A percentile compares a stretch with the other conserved stretches of the same genome.
These are phyloP conservation scores for Phytomonas sp. DNA, from an alignment of 208 protist genomes.

Conservation along the genomic window DNA sequence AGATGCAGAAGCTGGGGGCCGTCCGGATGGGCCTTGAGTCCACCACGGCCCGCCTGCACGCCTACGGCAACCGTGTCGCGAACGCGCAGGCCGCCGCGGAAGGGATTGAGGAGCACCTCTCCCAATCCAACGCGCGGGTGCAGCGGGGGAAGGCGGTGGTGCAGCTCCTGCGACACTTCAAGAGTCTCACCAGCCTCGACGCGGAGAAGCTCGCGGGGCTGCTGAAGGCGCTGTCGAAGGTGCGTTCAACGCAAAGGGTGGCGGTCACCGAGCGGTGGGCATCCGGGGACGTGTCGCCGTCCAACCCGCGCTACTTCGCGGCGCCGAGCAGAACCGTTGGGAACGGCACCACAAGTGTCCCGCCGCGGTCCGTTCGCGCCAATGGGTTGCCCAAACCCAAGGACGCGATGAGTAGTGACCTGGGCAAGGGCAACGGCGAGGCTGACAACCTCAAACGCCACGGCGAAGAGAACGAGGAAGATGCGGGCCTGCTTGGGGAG, in stretches of 20 bases:
- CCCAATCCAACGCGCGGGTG: slow-evolving; percentile 75
- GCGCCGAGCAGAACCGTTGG: slow-evolving; percentile 17
- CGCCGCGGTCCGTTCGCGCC: background rate
- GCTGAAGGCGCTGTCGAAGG: slow-evolving; percentile 51
- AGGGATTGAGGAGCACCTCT: slow-evolving; percentile 80
- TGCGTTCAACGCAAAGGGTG: slow-evolving; percentile 45
- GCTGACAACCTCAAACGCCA: slow-evolving; percentile 2
- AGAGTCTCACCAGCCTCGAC: slow-evolving; percentile 50
- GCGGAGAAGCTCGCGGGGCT: slow-evolving; percentile 28
- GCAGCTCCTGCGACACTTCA: slow-evolving; percentile 69
- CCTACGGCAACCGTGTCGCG: slow-evolving; percentile 73
- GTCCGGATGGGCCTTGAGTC: slow-evolving; percentile 76
- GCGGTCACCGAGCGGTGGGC: slow-evolving; percentile 56
- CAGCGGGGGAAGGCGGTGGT: slow-evolving; percentile 61
- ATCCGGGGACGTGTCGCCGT: slow-evolving; percentile 37
- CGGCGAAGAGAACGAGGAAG: slow-evolving; percentile 8
- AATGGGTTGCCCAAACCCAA: background rate
- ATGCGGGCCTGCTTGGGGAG: slow-evolving; percentile 13
- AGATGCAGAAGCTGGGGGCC: slow-evolving; percentile 57
- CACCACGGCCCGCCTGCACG: slow-evolving; percentile 57
- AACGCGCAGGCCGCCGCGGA: slow-evolving; percentile 79
- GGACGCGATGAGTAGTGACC: slow-evolving; percentile 1
- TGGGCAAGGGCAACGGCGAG: background rate
- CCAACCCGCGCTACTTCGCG: slow-evolving; percentile 59
- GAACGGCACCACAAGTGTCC: background rate